Conservation (phyloP, 148 eudicot species). For the Pharnaceum exiguum region DNA sequence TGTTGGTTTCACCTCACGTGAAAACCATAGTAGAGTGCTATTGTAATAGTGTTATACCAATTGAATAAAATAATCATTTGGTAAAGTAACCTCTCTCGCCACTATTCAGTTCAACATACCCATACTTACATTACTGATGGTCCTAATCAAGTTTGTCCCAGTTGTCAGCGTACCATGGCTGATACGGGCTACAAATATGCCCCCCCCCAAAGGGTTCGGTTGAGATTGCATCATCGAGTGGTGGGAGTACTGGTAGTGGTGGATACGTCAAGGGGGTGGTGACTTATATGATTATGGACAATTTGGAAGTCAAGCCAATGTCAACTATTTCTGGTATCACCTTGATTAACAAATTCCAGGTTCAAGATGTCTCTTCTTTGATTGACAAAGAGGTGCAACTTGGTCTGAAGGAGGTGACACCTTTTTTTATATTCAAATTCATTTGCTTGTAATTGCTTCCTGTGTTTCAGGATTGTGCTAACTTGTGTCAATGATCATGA, state of each 20-base stretch:
- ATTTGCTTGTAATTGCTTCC: neutral
- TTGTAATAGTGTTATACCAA: too few species aligned
- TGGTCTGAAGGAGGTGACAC: neutral
- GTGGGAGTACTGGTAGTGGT: neutral
- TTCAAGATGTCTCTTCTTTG: neutral
- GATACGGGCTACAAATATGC: neutral
- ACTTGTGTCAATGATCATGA: neutral
- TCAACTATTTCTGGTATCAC: constrained; percentile 1
- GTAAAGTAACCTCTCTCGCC: too few species aligned
- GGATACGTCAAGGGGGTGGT: neutral
- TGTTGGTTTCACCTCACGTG: too few species aligned
- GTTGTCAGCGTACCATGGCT: neutral
- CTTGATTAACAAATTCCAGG: neutral
- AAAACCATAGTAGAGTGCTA: too few species aligned
- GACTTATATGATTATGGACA: constrained; percentile 1
- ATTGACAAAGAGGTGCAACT: neutral
- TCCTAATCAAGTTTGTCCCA: too few species aligned
- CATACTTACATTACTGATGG: neutral
- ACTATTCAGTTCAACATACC: too few species aligned
- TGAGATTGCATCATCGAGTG: neutral
- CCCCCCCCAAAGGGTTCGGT: neutral
- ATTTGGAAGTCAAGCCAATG: neutral
- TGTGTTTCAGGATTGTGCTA: neutral
- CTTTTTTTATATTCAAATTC: neutral
- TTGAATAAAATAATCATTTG: too few species aligned